Evolutionary conservation across 2,329 filamentous ascomycete species (phyloP), one percentile per base, ranked within the genome.

Genomic region (Nigrospora oryzae): DNA sequence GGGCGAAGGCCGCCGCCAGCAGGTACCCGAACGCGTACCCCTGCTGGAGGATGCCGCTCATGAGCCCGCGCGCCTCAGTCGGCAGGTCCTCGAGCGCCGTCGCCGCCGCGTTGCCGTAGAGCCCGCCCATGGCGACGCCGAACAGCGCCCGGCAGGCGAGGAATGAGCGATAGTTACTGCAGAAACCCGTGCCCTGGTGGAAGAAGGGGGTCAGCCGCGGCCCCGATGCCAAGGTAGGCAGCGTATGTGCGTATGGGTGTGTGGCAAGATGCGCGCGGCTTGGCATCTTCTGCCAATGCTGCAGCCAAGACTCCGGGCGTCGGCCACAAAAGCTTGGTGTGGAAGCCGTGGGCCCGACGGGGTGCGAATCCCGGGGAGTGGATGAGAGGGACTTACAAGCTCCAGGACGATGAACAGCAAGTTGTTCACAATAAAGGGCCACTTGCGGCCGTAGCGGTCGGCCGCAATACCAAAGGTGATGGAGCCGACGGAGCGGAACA

Each of bases 51-150:
- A 89, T 81, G 50, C 86, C 86, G 39, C 79, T 84, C 71, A 89
- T 84, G 23, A 90, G 66, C 53, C 86, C 86, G 54, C 86, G 75
- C 3, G 83, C 77, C 49, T 82, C 78, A 37, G 69, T 63, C 5
- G 84, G 84, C 48, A 82, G 77, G 56, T 88, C 86, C 57, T 91
- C 87, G 11, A 91, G 72, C 0, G 86, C 85, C 54, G 86, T 90
- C 5, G 86, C 84, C 11, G 84, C 84, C 2, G 84, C 85, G 55
- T 89, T 89, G 45, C 87, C 87, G 62, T 89, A 82, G 2, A 90
- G 53, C 52, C 86, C 87, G 35, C 87, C 87, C 86, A 91, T 91
- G 54, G 86, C 86, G 37, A 91, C 63, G 38, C 86, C 87, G 56
- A 90, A 91, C 3, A 91, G 67, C 36, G 82, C 80, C 36, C 87